Evolutionary conservation across 306 rosid species (phyloP).

Genomic region (Malus orientalis): DNA sequence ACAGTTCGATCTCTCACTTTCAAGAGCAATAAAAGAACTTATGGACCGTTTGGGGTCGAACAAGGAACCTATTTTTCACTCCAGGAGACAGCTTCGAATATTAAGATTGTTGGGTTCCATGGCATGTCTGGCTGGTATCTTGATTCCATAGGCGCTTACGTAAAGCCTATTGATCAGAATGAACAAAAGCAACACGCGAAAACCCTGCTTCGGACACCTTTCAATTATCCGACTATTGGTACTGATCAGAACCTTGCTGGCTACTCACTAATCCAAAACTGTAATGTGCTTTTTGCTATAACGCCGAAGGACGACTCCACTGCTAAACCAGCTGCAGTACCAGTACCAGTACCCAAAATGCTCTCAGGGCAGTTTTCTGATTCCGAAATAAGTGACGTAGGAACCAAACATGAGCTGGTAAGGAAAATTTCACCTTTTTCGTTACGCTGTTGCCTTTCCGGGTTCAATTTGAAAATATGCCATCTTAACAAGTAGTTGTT

Average conservation of each 20-base stretch:
- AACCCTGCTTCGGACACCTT: conserved; percentile 27
- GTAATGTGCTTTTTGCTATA: conserved; percentile 71
- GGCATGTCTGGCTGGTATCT: conserved; percentile 70
- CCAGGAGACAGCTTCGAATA: conserved; percentile 32
- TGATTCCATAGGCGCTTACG: conserved; percentile 75
- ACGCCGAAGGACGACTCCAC: conserved; percentile 48
- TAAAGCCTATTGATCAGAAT: conserved; percentile 35
- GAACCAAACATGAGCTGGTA: conserved; percentile 37
- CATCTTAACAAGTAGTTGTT: not conserved
- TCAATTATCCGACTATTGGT: conserved; percentile 18
- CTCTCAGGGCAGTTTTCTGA: conserved; percentile 17
- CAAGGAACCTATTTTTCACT: conserved; percentile 20
- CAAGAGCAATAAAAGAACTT: conserved; percentile 22
- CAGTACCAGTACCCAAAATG: not conserved
- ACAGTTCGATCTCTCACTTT: conserved; percentile 19
- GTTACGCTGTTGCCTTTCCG: not conserved
- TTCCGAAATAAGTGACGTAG: conserved; percentile 29
- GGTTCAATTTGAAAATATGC: not conserved
- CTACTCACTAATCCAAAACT: conserved; percentile 63
- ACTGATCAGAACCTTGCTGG: conserved; percentile 25
- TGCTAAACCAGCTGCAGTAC: not conserved
- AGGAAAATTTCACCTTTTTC: not conserved
- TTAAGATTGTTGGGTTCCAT: conserved; percentile 81
- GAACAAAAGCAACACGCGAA: conserved; percentile 19
- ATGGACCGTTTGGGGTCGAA: conserved; percentile 28